phyloP scores from a whole-genome alignment of 2,329 filamentous ascomycete species.

The Coniochaeta sp. region DNA sequence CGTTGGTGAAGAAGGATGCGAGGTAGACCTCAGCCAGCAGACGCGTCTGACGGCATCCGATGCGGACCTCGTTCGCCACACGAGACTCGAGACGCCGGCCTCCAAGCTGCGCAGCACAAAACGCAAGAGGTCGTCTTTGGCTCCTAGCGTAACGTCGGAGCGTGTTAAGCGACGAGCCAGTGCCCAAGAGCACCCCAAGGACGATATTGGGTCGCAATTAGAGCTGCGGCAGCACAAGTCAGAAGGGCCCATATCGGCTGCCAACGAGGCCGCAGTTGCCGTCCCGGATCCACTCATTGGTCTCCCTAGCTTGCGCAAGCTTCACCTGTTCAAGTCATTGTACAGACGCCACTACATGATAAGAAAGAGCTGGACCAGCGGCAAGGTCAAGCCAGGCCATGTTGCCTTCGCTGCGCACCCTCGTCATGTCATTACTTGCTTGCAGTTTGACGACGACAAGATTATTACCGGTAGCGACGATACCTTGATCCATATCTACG shows the following conservation, averaged over 20 bases:
- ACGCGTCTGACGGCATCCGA: slow-evolving; percentile 46
- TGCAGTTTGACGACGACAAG: slow-evolving; percentile 97
- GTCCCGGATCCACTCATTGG: slow-evolving; percentile 78
- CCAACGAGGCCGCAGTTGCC: slow-evolving; percentile 73
- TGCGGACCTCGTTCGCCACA: slow-evolving; percentile 37
- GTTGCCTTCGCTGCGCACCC: slow-evolving; percentile 96
- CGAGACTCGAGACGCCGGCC: slow-evolving; percentile 31
- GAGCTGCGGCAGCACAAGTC: slow-evolving; percentile 48
- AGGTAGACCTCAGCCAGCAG: slow-evolving; percentile 67
- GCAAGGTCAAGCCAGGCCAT: slow-evolving; percentile 76
- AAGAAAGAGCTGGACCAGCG: slow-evolving; percentile 84
- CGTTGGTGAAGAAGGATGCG: slow-evolving; percentile 63
- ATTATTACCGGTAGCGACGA: slow-evolving; percentile 97
- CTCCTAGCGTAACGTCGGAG: slow-evolving; percentile 35
- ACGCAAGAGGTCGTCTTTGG: slow-evolving; percentile 45
- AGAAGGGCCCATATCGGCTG: slow-evolving; percentile 80
- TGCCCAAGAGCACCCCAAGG: slow-evolving; percentile 34
- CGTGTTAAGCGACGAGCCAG: slow-evolving; percentile 47
- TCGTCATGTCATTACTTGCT: slow-evolving; percentile 91
- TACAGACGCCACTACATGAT: slow-evolving; percentile 92
- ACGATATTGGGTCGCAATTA: slow-evolving; percentile 28
- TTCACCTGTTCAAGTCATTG: slow-evolving; percentile 93
- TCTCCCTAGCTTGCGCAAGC: slow-evolving; percentile 66
- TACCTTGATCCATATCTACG: slow-evolving; percentile 95
- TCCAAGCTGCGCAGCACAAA: slow-evolving; percentile 44